phyloP scores from a whole-genome alignment of 1,284 basidiomycete genomes.

The Mycosarcoma maydis region DNA sequence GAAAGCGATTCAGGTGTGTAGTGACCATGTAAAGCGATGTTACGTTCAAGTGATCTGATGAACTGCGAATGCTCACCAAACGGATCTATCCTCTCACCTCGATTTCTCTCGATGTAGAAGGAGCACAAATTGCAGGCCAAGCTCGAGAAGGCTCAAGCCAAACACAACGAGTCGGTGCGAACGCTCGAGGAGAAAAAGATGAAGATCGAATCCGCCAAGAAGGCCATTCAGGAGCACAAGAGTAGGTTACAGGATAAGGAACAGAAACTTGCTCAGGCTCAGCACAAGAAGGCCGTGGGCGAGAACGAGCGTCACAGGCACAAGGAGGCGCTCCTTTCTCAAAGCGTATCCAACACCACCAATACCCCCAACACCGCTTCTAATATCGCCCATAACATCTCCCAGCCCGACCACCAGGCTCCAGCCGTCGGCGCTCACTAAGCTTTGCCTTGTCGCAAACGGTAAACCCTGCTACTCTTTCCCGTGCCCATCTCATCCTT shows the following conservation, averaged over 20 bases:
- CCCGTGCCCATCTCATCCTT: no score
- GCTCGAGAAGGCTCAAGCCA: conserved; percentile 36
- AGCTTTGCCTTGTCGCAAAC: no score
- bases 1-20: conserved; percentile 35
- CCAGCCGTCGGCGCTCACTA: neutral
- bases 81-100: no score
- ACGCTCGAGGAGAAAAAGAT: conserved; percentile 45
- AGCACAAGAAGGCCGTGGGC: conserved; percentile 23
- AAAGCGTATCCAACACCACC: neutral
- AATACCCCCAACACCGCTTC: conserved; percentile 2
- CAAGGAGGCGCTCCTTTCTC: conserved; percentile 17
- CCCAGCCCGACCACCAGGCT: neutral
- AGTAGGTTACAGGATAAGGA: conserved; percentile 20
- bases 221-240: conserved; percentile 22
- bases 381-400: no score
- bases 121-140: conserved; percentile 43
- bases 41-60: no score
- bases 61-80: no score
- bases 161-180: conserved; percentile 34
- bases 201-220: conserved; percentile 29
- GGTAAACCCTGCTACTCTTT: no score
- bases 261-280: conserved; percentile 25
- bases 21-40: no score
- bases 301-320: conserved; percentile 31
- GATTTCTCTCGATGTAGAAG: no score